Evolutionary conservation across 345 rosid genomes (phyloP).

Genomic region (Brassica rapa): DNA sequence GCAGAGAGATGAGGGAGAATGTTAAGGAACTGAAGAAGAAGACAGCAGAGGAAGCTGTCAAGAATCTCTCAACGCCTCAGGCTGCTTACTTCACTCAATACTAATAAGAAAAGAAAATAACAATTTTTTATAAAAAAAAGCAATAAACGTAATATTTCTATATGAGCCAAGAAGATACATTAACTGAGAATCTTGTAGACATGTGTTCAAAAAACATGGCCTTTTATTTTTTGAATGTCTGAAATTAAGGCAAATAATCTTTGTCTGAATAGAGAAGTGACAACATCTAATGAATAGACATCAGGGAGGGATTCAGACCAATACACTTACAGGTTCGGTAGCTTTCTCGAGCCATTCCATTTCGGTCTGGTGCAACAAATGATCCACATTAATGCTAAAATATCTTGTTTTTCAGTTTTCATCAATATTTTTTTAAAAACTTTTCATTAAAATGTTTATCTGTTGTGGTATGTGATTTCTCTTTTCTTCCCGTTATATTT

Average conservation of each 20-base stretch:
- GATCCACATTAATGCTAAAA: not conserved
- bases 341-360: constrained; percentile 88
- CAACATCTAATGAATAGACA: too few species aligned
- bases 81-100: not conserved
- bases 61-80: not conserved
- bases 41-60: constrained; percentile 44
- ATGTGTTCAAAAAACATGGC: constrained; percentile 10
- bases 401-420: not conserved
- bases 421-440: not conserved
- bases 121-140: not conserved
- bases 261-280: too few species aligned
- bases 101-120: not conserved
- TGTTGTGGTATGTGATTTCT: too few species aligned
- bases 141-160: not conserved
- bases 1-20: constrained; percentile 37
- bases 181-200: constrained; percentile 4
- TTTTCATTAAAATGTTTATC: too few species aligned
- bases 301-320: not conserved
- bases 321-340: constrained; percentile 65
- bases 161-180: not conserved
- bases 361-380: constrained; percentile 48
- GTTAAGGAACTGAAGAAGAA: constrained; percentile 38
- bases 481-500: too few species aligned
- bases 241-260: constrained; percentile 6
- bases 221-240: constrained; percentile 1